Conservation (phyloP, 441 rosid genomes). For the Codiaeum variegatum region DNA sequence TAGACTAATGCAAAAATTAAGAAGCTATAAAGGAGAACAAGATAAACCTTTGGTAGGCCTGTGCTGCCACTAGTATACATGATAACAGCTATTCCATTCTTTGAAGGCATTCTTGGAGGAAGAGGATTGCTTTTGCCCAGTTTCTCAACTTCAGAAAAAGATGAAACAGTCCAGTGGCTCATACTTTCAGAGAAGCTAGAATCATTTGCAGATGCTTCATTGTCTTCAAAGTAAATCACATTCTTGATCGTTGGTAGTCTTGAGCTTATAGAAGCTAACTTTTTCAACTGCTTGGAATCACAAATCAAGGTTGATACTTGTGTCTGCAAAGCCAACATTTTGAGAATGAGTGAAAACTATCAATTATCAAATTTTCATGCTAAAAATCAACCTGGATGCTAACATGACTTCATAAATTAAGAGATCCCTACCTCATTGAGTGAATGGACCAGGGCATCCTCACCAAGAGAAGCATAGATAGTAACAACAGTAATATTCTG, state of each 20-base stretch:
- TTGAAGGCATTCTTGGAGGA: conserved; percentile 60
- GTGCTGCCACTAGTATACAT: conserved; percentile 98
- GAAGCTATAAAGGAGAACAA: conserved; percentile 12
- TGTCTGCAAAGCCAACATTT: conserved; percentile 61
- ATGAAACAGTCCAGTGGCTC: conserved; percentile 51
- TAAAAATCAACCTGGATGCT: neutral
- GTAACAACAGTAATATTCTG: conserved; percentile 75
- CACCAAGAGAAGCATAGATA: conserved; percentile 90
- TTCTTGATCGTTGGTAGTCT: conserved; percentile 51
- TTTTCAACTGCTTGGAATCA: conserved; percentile 69
- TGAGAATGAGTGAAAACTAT: conserved; percentile 18
- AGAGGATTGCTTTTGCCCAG: conserved; percentile 54
- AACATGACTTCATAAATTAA: conserved; percentile 11
- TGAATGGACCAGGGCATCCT: conserved; percentile 78
- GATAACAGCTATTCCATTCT: conserved; percentile 66
- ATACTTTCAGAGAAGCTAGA: conserved; percentile 30
- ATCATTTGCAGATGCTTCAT: conserved; percentile 40
- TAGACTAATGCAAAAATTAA: neutral
- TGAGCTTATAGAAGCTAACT: conserved; percentile 54
- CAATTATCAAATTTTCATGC: neutral
- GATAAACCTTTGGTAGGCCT: conserved; percentile 86
- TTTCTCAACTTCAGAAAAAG: conserved; percentile 76
- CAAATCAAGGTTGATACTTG: conserved; percentile 78
- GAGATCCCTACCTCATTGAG: conserved; percentile 65
- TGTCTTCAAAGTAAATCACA: conserved; percentile 73